Evolutionary conservation across 176 grass and related monocot species (phyloP).

Genomic region (Ensete ventricosum): DNA sequence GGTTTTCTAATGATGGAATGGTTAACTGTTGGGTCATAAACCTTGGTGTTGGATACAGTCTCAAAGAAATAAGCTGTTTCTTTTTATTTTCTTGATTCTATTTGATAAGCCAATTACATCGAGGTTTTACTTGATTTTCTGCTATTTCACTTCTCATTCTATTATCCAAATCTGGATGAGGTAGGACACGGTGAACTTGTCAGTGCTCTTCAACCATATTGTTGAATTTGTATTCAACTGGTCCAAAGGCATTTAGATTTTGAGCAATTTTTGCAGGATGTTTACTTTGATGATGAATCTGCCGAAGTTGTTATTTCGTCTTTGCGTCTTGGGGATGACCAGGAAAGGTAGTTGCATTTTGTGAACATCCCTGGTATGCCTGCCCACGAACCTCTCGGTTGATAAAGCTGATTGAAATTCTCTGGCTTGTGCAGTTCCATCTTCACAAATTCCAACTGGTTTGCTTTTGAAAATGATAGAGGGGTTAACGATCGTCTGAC

Average conservation of each 20-base stretch:
- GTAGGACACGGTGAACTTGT: neutral
- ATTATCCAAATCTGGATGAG: neutral
- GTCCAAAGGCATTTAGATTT: no score
- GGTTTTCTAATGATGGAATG: neutral
- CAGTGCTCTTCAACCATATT: neutral
- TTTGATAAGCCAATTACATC: slow-evolving; percentile 15
- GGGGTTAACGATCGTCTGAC: slow-evolving; percentile 26
- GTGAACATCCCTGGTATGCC: neutral
- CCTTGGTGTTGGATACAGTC: no score
- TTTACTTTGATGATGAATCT: slow-evolving; percentile 97
- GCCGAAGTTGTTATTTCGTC: slow-evolving; percentile 91
- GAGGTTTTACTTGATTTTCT: neutral
- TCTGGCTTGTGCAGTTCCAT: slow-evolving; percentile 45
- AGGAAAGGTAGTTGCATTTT: slow-evolving; percentile 54
- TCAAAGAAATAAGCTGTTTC: neutral
- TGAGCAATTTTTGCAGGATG: slow-evolving; percentile 39
- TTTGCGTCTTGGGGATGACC: slow-evolving; percentile 65
- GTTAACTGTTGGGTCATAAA: no score
- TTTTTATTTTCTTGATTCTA: neutral
- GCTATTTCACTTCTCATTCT: neutral
- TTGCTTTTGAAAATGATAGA: slow-evolving; percentile 70
- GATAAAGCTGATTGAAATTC: slow-evolving; percentile 13
- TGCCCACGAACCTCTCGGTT: neutral
- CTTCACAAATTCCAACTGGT: slow-evolving; percentile 97
- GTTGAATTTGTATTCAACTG: neutral